These are phyloP conservation scores for Melocanna baccifera DNA, from an alignment of 176 grass and related monocot genomes.

Conservation along the genomic window DNA sequence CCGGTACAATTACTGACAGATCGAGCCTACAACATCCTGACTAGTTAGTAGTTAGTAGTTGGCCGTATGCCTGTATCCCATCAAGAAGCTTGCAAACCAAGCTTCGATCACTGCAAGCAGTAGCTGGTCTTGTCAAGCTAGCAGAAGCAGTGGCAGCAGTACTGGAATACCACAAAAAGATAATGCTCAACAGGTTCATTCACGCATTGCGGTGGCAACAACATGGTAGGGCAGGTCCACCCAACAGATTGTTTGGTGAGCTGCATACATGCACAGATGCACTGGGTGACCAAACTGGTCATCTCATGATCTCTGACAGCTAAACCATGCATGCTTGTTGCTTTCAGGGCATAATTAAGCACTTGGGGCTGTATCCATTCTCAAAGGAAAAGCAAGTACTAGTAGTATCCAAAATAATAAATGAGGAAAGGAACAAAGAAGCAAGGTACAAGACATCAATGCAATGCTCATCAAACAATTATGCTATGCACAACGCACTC, in stretches of 20 bases:
- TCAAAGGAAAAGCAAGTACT: not conserved
- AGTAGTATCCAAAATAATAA: not conserved
- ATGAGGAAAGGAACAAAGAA: not conserved
- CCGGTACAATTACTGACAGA: not conserved
- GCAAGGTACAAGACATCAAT: not conserved
- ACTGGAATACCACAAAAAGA: not conserved
- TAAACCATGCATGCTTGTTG: constrained; percentile 28
- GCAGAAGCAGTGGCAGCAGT: not conserved
- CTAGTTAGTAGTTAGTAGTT: not conserved
- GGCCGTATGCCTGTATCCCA: not conserved
- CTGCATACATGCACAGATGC: constrained; percentile 24
- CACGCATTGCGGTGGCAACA: not conserved
- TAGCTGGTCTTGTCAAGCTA: not conserved
- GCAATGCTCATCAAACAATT: constrained; percentile 16
- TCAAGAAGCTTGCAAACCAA: not conserved
- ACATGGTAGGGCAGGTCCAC: constrained; percentile 54
- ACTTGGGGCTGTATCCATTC: not conserved
- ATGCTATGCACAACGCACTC: constrained; percentile 36
- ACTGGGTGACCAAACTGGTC: constrained; percentile 3
- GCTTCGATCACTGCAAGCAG: not conserved
- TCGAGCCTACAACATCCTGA: not conserved
- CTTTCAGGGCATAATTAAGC: constrained; percentile 12
- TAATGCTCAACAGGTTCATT: not conserved
- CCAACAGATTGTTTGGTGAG: constrained; percentile 45
- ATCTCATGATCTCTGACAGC: constrained; percentile 35